Conservation (phyloP, 2,329 filamentous ascomycete species). For the Phialophora chinensis region DNA sequence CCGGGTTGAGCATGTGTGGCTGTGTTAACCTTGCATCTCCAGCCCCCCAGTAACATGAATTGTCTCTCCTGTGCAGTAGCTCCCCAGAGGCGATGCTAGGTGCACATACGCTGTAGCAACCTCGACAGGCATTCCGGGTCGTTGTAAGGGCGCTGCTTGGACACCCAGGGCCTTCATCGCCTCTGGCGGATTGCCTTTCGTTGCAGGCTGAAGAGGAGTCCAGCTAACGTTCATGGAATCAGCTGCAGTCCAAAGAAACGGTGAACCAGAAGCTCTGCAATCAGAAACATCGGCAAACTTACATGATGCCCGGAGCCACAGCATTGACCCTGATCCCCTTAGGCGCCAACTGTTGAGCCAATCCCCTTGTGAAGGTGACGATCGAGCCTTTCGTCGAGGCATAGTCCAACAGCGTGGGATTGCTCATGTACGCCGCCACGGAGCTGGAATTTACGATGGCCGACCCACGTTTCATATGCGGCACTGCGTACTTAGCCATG, state of each 20-base stretch:
- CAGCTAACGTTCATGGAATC: slow-evolving; percentile 36
- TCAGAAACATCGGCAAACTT: slow-evolving; percentile 29
- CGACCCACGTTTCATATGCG: slow-evolving; percentile 55
- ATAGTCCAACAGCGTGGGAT: slow-evolving; percentile 60
- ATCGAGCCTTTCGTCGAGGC: slow-evolving; percentile 65
- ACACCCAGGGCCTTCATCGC: slow-evolving; percentile 46
- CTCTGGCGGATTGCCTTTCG: slow-evolving; percentile 37
- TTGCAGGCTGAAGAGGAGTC: slow-evolving; percentile 44
- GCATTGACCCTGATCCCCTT: slow-evolving; percentile 64
- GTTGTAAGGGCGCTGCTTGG: slow-evolving; percentile 40
- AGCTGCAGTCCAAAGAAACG: not conserved
- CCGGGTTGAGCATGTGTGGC: not conserved
- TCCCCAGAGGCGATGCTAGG: slow-evolving; percentile 43
- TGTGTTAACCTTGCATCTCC: slow-evolving; percentile 32
- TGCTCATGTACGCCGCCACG: slow-evolving; percentile 61
- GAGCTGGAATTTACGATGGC: slow-evolving; percentile 65
- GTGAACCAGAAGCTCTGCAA: not conserved
- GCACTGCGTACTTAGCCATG: slow-evolving; percentile 63
- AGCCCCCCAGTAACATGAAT: slow-evolving; percentile 35
- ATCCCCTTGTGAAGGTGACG: slow-evolving; percentile 60
- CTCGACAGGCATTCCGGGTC: slow-evolving; percentile 49
- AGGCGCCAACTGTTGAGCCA: slow-evolving; percentile 60
- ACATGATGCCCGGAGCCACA: slow-evolving; percentile 45
- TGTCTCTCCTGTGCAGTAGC: slow-evolving; percentile 34
- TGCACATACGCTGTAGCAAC: slow-evolving; percentile 50